Base-by-base conservation (phyloP, 139 green algal genomes). In the Chlorella sp. region DNA sequence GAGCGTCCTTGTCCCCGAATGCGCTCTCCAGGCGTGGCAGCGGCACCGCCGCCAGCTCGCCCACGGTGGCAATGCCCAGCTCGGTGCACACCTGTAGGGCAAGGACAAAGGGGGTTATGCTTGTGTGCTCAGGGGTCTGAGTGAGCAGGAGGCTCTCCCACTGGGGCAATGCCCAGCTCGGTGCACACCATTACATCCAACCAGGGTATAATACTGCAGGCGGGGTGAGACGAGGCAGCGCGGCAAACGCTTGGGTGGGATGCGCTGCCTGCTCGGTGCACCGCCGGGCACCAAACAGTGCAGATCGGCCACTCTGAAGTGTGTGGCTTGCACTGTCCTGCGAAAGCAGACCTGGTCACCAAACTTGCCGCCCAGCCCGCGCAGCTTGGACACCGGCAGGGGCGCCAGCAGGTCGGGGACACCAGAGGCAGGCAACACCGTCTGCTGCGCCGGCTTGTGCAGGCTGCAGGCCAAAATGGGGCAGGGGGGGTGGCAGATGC, bases 361-460 rank as follows among this genome's bases (percentile, higher is more conserved):
- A 86, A 95, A 94, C 84, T 97, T 95, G 26, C 93, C 95, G 0
- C 95, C 95, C 71, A 98, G 89, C 36, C 89, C 83, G 6, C 93
- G 82, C 47, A 97, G 93, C 65, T 90, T 91, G 44, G 83, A 18
- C 7, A 97, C 80, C 0, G 94, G 94, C 74, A 97, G 90, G 6
- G 88, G 74, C 1, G 55, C 41, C 64, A 98, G 87, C 81, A 98
- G 89, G 0, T 17, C 81, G 0, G 87, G 79, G 9, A 98, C 91
- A 28, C 88, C 89, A 5, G 69, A 71, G 9, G 84, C 71, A 11
- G 92, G 89, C 20, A 98, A 89, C 41, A 98, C 60, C 25, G 95
- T 98, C 88, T 97, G 93, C 86, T 97, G 93, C 1, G 78, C 78
- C 17, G 95, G 95, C 88, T 98, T 98, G 90, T 98, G 91, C 88